Evolutionary conservation across 257 asterid species (phyloP), one percentile per base, ranked within the genome.

Genomic region (Ilex asprella): DNA sequence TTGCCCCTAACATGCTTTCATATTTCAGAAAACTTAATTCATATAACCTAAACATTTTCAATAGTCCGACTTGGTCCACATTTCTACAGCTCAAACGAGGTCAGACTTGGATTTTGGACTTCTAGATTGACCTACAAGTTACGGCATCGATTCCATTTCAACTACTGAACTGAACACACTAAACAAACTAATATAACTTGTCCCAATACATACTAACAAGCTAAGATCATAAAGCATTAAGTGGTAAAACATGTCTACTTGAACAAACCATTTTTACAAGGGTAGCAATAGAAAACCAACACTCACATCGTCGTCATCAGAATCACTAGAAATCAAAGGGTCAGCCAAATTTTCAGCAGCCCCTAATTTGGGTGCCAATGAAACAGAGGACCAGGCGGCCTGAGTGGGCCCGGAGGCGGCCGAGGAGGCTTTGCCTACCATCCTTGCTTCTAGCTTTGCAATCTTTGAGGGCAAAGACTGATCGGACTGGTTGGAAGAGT

Each of bases 361-460:
- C 16, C 82, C 75, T 67, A 80, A 68, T 73, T 66, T 83, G n/a
- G 81, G 60, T 16, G 84, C 5, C 14, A 14, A 11, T 50, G 55
- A 67, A 16, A 65, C 69, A 55, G 95, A 9, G 86, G 84, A 79
- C 7, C 67, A 44, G 50, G 61, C 50, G 10, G 62, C 71, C 70
- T 68, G 81, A 47, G 73, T 64, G 49, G 77, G 83, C 2, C 83
- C 1, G 21, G 74, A 58, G 47, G 70, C 81, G 10, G 85, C 75
- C 61, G 88, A 64, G 39, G 95, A 76, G n/a, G 81, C 69, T 81
- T 86, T 87, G 56, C 99, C 96, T 61, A 80, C 88, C 88, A 93
- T 74, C 67, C 97, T 73, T 0, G 97, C 97, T 82, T 93, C 99
- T 21, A 93, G 90, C 74, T 86, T 85, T 0, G 99, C 97, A n/a